Percentiles rank a stretch among this genome's conserved stretches.
Conservation (phyloP, 805 yeast genomes). For the Ogataea pignaliae region DNA sequence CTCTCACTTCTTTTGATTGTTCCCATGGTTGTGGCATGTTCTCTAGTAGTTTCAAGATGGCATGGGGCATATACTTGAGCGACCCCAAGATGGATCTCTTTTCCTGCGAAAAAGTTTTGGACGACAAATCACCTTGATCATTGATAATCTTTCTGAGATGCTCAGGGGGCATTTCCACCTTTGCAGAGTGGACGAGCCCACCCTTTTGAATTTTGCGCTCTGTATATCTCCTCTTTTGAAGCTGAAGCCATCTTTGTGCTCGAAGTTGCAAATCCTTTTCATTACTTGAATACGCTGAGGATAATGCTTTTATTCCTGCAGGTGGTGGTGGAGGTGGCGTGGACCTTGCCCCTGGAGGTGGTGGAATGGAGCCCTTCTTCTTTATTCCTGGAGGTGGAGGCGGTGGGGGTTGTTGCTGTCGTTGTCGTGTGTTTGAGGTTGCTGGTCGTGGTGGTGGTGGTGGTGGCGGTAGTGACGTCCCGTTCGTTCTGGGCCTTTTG, state of each 20-base stretch:
- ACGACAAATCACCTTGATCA: constrained; percentile 81
- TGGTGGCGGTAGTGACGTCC: constrained; percentile 13
- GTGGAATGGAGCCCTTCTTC: constrained; percentile 35
- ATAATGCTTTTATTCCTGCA: constrained; percentile 26
- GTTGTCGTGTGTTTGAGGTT: neutral
- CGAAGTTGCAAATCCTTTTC: constrained; percentile 34
- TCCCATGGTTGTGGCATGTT: constrained; percentile 99
- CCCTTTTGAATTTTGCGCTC: constrained; percentile 31
- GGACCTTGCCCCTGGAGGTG: constrained; percentile 14
- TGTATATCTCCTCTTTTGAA: constrained; percentile 56
- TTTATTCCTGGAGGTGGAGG: constrained; percentile 11
- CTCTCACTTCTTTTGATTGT: constrained; percentile 74
- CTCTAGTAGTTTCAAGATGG: constrained; percentile 80
- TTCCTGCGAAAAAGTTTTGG: constrained; percentile 74
- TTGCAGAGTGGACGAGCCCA: constrained; percentile 52
- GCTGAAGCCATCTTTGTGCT: constrained; percentile 54
- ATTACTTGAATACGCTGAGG: constrained; percentile 12
- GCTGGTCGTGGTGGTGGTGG: constrained; percentile 9
- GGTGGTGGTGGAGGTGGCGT: constrained; percentile 26
- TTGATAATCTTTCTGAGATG: constrained; percentile 80
- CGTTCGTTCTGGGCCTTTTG: constrained; percentile 2
- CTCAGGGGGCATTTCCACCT: constrained; percentile 88
- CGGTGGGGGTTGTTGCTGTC: constrained; percentile 4
- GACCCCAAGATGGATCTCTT: constrained; percentile 88
- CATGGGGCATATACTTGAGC: constrained; percentile 93